These are phyloP conservation scores for Quercus agrifolia DNA, from an alignment of 306 rosid species.

Conservation along the genomic window DNA sequence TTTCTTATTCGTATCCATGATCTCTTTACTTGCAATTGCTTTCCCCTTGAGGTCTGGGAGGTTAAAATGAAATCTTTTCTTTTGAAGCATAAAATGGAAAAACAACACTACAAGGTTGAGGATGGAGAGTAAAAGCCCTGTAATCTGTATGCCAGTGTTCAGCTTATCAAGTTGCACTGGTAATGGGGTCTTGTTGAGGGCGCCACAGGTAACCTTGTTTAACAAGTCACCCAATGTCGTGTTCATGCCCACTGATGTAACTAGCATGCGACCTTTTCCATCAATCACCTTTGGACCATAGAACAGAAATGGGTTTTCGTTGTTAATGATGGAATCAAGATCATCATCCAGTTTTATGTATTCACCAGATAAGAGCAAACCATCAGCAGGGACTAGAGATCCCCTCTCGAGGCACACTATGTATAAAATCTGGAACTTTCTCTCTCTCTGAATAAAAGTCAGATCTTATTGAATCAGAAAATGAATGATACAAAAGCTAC, in stretches of 20 bases:
- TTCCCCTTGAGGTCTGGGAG: slow-evolving; percentile 9
- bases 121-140: slow-evolving; percentile 1
- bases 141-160: background rate
- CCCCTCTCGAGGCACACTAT: background rate
- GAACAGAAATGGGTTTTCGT: slow-evolving; percentile 11
- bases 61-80: background rate
- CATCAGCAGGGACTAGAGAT: slow-evolving; percentile 21
- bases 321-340: background rate
- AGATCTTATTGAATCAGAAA: too few relatives aligned
- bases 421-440: too few relatives aligned
- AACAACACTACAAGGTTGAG: background rate
- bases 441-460: too few relatives aligned
- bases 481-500: too few relatives aligned
- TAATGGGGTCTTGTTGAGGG: background rate
- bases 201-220: background rate
- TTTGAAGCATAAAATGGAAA: background rate
- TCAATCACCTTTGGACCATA: slow-evolving; percentile 18
- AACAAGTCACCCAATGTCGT: slow-evolving; percentile 6
- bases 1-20: background rate
- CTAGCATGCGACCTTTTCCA: slow-evolving; percentile 23
- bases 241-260: slow-evolving; percentile 16
- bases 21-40: background rate
- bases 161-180: slow-evolving; percentile 8
- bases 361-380: slow-evolving; percentile 14
- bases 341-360: background rate